Base-by-base conservation (phyloP, 345 rosid species). In the Gossypium mustelinum region DNA sequence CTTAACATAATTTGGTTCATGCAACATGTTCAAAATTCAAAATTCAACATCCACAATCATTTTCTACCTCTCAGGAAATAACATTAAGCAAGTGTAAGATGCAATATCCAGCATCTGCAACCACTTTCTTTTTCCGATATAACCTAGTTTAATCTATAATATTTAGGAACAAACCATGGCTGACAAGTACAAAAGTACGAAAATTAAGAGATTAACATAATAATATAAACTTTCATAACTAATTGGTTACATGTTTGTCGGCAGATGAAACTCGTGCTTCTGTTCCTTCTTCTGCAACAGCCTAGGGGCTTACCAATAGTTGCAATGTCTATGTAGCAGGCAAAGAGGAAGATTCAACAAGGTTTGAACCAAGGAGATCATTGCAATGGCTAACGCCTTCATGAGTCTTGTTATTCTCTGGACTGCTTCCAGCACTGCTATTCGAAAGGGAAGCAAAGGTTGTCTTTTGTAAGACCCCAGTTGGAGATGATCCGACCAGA, bases 401-500 rank as follows among this genome's bases (percentile, higher is more conserved):
- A 11, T 34, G 73, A 9, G 65, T 52, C 78, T 75, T 84, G 62
- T 70, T 76, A 72, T 79, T 78, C 71, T 83, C 88, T 3, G 92
- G 89, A 79, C 96, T 95, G 80, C 97, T 91, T 43, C 92, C 98
- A 0, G 92, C 89, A 72, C 98, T 93, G 80, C 93, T 90, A 77
- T 91, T 93, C 1, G 99, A 93, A 64, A 91, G 80, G 0, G 96
- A 87, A 27, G 82, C 89, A 43, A 91, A 89, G 7, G 90, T 75
- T 14, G 88, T 78, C 82, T 88, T 95, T 57, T 88, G 96, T 59
- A 93, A 60, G 20, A 95, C 98, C 0, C 97, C 98, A 0, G 89
- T 89, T 0, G 97, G 97, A 17, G 98, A 92, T 34, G 91, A 89
- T 72, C 85, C 80, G 27, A 83, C 0, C 58, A 77, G 81, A 47